Conservation (phyloP, 768 basidiomycete species). For the Lactarius vividus region DNA sequence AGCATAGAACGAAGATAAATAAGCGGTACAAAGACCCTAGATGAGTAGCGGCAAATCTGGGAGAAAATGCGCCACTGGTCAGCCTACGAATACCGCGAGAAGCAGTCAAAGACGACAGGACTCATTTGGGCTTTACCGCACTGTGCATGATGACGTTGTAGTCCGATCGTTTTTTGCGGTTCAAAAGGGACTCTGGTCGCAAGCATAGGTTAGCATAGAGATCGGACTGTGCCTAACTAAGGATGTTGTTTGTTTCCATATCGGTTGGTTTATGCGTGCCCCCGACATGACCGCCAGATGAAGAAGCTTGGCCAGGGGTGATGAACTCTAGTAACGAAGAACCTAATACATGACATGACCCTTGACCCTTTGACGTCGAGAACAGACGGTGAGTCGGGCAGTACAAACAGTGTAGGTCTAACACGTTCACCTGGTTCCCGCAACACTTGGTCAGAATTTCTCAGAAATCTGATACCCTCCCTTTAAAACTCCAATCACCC, state of each 20-base stretch:
- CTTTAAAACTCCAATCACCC: slow-evolving; percentile 91
- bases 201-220: neutral
- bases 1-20: neutral
- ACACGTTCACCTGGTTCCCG: neutral
- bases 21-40: neutral
- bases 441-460: slow-evolving; percentile 45
- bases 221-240: neutral
- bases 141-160: neutral
- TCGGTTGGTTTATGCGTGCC: neutral
- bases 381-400: neutral
- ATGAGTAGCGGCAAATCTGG: neutral
- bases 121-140: neutral
- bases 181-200: neutral
- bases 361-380: neutral
- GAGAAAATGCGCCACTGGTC: neutral
- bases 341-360: neutral
- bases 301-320: neutral
- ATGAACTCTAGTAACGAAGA: neutral
- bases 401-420: neutral
- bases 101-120: neutral
- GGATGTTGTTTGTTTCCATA: neutral
- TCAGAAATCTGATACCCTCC: slow-evolving; percentile 84
- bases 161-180: neutral
- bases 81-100: neutral
- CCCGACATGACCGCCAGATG: neutral